Conservation (phyloP, 2,329 filamentous ascomycete genomes). For the Penicillium psychrosexuale region DNA sequence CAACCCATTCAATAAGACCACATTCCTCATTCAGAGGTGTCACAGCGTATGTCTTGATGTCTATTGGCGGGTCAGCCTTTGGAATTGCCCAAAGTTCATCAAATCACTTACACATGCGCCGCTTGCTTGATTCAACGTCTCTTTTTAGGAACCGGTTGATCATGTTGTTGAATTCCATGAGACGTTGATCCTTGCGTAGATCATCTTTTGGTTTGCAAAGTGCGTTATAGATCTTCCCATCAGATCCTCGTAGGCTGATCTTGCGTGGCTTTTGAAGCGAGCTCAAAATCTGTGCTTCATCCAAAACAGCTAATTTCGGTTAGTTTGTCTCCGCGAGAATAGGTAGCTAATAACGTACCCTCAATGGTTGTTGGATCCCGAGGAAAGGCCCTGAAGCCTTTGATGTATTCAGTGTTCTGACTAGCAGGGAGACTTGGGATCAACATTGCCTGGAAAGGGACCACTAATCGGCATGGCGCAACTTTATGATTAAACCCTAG, state of each 20-base stretch:
- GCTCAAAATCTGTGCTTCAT: slow-evolving; percentile 84
- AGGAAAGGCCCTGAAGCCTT: slow-evolving; percentile 78
- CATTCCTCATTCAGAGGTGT: slow-evolving; percentile 97
- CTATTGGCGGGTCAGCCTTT: slow-evolving; percentile 22
- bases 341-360: slow-evolving; percentile 28
- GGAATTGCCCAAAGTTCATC: background rate
- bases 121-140: slow-evolving; percentile 83
- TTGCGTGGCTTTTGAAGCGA: slow-evolving; percentile 91
- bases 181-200: slow-evolving; percentile 89
- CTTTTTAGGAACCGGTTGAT: slow-evolving; percentile 93
- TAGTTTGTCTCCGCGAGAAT: slow-evolving; percentile 9
- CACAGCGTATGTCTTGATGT: slow-evolving; percentile 96
- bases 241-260: slow-evolving; percentile 80
- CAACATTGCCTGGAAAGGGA: slow-evolving; percentile 82
- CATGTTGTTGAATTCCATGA: slow-evolving; percentile 99
- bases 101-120: slow-evolving; percentile 65
- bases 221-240: slow-evolving; percentile 83
- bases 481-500: slow-evolving; percentile 80
- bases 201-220: slow-evolving; percentile 98
- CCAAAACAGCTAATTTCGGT: slow-evolving; percentile 58
- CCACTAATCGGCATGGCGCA: slow-evolving; percentile 79
- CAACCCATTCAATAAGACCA: slow-evolving; percentile 97
- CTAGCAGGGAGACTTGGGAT: slow-evolving; percentile 73
- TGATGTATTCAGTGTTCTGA: slow-evolving; percentile 66
- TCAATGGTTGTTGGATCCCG: slow-evolving; percentile 80